A percentile compares a stretch with the other conserved stretches of the same genome.
These are phyloP conservation scores for Skeletonema marinoi DNA, from an alignment of 108 stramenopile genomes.

Conservation along the genomic window DNA sequence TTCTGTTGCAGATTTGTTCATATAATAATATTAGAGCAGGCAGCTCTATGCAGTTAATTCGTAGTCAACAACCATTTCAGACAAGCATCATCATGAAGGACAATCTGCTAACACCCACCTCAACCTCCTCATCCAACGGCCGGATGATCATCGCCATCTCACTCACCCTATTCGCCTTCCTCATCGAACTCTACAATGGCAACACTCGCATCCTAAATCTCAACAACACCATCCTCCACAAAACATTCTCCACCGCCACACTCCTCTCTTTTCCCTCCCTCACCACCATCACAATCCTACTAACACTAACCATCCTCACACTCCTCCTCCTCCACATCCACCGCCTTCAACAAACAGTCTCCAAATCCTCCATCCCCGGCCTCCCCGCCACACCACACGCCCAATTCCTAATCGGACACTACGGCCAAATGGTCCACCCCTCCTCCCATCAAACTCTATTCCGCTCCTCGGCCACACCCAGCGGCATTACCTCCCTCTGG, in stretches of 20 bases:
- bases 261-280: neutral
- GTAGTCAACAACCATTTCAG: no score
- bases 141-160: neutral
- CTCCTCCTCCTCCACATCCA: neutral
- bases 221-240: neutral
- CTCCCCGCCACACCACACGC: neutral
- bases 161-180: neutral
- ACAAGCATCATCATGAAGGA: no score
- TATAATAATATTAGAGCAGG: no score
- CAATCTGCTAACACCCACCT: neutral
- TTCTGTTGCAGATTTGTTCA: no score
- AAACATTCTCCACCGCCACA: neutral
- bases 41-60: no score
- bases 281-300: neutral
- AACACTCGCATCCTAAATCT: neutral
- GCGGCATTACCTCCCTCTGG: slow-evolving; percentile 16
- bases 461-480: slow-evolving; percentile 5
- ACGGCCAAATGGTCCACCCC: slow-evolving; percentile 4
- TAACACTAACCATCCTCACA: no score
- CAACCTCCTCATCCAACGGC: neutral
- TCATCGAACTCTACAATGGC: neutral
- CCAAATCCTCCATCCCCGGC: slow-evolving; percentile 2
- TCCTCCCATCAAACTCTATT: neutral
- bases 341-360: neutral
- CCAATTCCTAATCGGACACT: slow-evolving; percentile 15